Base-by-base conservation (phyloP, 768 basidiomycete genomes). In the Coprinellus micaceus region DNA sequence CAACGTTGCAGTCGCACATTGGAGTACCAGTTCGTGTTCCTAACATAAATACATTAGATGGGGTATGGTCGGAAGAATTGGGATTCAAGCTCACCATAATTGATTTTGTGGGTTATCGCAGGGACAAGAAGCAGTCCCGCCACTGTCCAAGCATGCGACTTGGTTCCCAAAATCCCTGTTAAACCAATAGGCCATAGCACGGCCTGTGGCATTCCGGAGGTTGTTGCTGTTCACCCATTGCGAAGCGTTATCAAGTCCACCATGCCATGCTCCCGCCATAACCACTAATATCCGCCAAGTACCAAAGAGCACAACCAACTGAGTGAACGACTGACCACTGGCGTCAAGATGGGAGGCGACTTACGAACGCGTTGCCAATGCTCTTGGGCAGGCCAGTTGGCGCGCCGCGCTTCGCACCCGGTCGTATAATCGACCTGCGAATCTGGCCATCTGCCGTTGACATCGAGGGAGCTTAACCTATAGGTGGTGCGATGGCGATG, bases 1-100 rank as follows among this genome's bases (percentile, higher is more conserved):
- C 43, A 28, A 43, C 21, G 29, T n/a, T n/a, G n/a, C n/a, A n/a
- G 6, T 63, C 77, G 12, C 43, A 82, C 82, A 59, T 84, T 85
- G 4, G 78, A 77, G 60, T 77, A 83, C 85, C 85, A 86, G 63
- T 86, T 86, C 1, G 78, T 77, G 60, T 86, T 88, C 82, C 83
- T 85, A 12, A 44, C 36, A 19, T 10, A 44, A 21, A 69, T 46
- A 9, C 33, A 21, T 57, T n/a, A 26, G 11, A 19, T 11, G 39
- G 37, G 17, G 29, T n/a, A n/a, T n/a, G n/a, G n/a, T n/a, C n/a
- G 24, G 26, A 4, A 11, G 47, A 24, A 45, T 17, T 11, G 46
- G 24, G 29, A 33, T 30, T 4, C 12, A 30, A 22, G 62, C 62
- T 43, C 63, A 71, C 75, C 77, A 78, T 40, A 80, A 59, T 48